These are phyloP conservation scores for Polytrichum formosum DNA, from an alignment of 225 moss, liverwort and hornwort species.

Conservation along the genomic window DNA sequence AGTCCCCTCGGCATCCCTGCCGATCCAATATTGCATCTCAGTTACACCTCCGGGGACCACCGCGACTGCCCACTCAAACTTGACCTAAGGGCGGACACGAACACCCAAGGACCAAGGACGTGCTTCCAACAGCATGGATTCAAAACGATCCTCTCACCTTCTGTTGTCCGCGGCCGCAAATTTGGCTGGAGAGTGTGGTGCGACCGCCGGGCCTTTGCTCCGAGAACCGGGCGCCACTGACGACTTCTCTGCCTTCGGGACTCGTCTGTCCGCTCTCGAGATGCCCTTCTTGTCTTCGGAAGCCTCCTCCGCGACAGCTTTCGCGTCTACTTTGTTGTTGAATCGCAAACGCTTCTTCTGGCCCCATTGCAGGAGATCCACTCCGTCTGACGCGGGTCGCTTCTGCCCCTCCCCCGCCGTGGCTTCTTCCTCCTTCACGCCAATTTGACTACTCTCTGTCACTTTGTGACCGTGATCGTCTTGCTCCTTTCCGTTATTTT, in stretches of 20 bases:
- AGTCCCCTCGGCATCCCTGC: slow-evolving; percentile 48
- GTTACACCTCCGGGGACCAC: neutral
- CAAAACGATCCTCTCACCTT: slow-evolving; percentile 33
- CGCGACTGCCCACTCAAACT: no score
- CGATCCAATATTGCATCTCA: neutral
- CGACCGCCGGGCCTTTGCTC: slow-evolving; percentile 41
- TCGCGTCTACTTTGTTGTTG: slow-evolving; percentile 36
- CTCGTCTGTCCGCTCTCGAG: slow-evolving; percentile 76
- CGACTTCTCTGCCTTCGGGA: slow-evolving; percentile 89
- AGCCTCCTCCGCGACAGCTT: slow-evolving; percentile 55
- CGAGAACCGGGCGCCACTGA: slow-evolving; percentile 30
- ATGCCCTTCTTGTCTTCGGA: slow-evolving; percentile 66
- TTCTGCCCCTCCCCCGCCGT: slow-evolving; percentile 44
- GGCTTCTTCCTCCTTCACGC: slow-evolving; percentile 66
- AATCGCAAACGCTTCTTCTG: slow-evolving; percentile 83
- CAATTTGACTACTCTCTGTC: slow-evolving; percentile 50
- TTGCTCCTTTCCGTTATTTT: slow-evolving; percentile 65
- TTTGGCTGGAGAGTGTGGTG: slow-evolving; percentile 49
- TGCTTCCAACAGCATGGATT: no score
- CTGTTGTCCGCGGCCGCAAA: slow-evolving; percentile 43
- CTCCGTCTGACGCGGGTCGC: slow-evolving; percentile 68
- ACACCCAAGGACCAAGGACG: no score
- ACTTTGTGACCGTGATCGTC: slow-evolving; percentile 53
- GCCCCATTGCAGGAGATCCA: slow-evolving; percentile 82
- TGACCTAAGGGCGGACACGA: no score